Conservation (phyloP, 2,329 filamentous ascomycete species). For the Curvularia sp. region DNA sequence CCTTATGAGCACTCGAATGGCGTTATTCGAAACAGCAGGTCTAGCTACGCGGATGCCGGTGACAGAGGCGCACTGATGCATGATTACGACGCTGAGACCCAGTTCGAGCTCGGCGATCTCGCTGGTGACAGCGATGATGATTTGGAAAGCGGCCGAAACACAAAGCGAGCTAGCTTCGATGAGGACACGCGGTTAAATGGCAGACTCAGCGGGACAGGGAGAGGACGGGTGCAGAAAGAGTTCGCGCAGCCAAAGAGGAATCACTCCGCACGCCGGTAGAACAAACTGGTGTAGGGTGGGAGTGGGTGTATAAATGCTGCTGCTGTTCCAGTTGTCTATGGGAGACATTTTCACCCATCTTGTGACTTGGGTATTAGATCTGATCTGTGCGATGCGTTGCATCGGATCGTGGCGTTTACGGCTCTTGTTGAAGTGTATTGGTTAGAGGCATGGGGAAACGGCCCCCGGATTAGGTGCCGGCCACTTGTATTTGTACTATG, state of each 20-base stretch:
- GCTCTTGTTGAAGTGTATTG: conserved; percentile 12
- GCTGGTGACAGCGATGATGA: conserved; percentile 68
- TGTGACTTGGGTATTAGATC: conserved; percentile 6
- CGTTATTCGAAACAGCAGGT: conserved; percentile 18
- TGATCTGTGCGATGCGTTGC: conserved; percentile 5
- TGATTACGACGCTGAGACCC: conserved; percentile 81
- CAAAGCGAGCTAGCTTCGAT: conserved; percentile 23
- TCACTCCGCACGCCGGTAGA: conserved; percentile 28
- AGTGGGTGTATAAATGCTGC: conserved; percentile 6
- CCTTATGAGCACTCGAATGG: conserved; percentile 53
- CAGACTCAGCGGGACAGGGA: conserved; percentile 38
- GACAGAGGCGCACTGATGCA: conserved; percentile 86
- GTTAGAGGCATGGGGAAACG: conserved; percentile 5
- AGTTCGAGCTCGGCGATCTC: conserved; percentile 79
- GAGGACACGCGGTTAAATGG: conserved; percentile 24
- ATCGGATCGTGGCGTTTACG: conserved; percentile 25
- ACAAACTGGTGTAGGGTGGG: neutral
- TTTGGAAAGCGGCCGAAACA: conserved; percentile 37
- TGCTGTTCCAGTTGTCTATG: neutral
- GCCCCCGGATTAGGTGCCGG: conserved; percentile 11
- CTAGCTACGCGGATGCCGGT: conserved; percentile 43
- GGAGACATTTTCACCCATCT: neutral
- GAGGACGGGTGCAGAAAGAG: conserved; percentile 42
- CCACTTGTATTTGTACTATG: conserved; percentile 26
- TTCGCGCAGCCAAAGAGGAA: conserved; percentile 35